A percentile compares a stretch with the other conserved stretches of the same genome.
phyloP scores from a whole-genome alignment of 2,329 filamentous ascomycete species.

The Diplodia seriata region DNA sequence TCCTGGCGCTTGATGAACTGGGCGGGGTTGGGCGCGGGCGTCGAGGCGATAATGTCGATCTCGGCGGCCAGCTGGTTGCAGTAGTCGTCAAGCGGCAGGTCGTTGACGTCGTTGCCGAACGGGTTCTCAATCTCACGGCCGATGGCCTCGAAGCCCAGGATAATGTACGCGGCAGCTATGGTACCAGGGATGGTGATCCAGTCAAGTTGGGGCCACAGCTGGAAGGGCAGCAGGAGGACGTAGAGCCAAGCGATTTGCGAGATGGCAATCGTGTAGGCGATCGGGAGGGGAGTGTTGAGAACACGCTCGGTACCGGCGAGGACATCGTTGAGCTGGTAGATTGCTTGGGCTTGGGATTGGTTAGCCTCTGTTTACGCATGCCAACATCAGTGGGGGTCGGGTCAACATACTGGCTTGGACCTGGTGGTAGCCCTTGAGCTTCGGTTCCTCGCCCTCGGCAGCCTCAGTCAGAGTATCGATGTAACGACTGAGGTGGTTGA shows the following conservation, averaged over 20 bases:
- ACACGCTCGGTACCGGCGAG: constrained; percentile 77
- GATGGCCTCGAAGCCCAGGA: constrained; percentile 74
- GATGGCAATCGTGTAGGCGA: constrained; percentile 84
- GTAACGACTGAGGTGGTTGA: constrained; percentile 73
- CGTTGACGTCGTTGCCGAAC: constrained; percentile 81
- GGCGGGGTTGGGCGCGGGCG: constrained; percentile 57
- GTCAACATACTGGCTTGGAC: constrained; percentile 54
- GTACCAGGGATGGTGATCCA: constrained; percentile 79
- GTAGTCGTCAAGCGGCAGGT: constrained; percentile 76
- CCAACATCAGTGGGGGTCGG: too few relatives aligned
- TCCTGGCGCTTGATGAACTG: constrained; percentile 59
- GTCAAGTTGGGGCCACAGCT: constrained; percentile 67
- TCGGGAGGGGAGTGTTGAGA: constrained; percentile 79
- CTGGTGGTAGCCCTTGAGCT: constrained; percentile 63
- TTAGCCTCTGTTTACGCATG: too few relatives aligned
- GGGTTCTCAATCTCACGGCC: constrained; percentile 82
- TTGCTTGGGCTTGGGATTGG: constrained; percentile 54
- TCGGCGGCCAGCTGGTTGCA: constrained; percentile 77
- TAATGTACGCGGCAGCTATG: constrained; percentile 75
- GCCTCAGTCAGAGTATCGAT: constrained; percentile 64
- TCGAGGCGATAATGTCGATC: constrained; percentile 73
- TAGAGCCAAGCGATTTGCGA: constrained; percentile 88
- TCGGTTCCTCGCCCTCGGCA: constrained; percentile 51
- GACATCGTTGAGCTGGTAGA: constrained; percentile 73
- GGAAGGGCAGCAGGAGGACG: constrained; percentile 80